Conservation (phyloP, 495 filamentous ascomycete species). For the Penicillium pancosmium region DNA sequence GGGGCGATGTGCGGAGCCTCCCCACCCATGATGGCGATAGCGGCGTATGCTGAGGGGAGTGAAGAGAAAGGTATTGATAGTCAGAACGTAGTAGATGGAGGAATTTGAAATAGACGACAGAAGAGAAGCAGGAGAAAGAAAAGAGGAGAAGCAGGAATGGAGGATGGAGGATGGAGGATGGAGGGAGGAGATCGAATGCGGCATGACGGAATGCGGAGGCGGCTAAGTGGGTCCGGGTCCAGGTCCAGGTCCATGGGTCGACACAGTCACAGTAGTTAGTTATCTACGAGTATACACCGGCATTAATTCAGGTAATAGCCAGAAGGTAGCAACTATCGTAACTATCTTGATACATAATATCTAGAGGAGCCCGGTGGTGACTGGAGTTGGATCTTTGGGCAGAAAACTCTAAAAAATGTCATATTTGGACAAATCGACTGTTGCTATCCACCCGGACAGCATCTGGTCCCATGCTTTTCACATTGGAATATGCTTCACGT, state of each 20-base stretch:
- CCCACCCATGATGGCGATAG: constrained; percentile 47
- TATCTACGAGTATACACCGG: too few relatives aligned
- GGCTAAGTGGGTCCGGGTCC: not conserved
- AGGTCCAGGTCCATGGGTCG: not conserved
- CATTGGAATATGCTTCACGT: too few relatives aligned
- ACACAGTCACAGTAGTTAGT: too few relatives aligned
- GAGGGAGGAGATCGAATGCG: not conserved
- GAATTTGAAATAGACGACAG: not conserved
- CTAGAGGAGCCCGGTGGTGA: too few relatives aligned
- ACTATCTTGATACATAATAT: too few relatives aligned
- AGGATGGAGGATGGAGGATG: not conserved
- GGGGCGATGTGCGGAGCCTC: constrained; percentile 37
- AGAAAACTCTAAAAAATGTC: too few relatives aligned
- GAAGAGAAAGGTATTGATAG: not conserved
- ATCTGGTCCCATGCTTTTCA: too few relatives aligned
- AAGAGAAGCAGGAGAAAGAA: not conserved
- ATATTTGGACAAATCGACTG: too few relatives aligned
- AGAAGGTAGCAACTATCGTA: too few relatives aligned
- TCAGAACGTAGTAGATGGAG: not conserved
- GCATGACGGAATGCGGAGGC: constrained; percentile 5
- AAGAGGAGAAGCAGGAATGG: not conserved
- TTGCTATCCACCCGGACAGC: too few relatives aligned
- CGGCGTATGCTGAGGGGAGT: not conserved
- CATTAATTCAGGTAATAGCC: too few relatives aligned
- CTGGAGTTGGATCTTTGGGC: too few relatives aligned